These are phyloP conservation scores for Boehmeria nivea DNA, from an alignment of 306 rosid species.

Conservation along the genomic window DNA sequence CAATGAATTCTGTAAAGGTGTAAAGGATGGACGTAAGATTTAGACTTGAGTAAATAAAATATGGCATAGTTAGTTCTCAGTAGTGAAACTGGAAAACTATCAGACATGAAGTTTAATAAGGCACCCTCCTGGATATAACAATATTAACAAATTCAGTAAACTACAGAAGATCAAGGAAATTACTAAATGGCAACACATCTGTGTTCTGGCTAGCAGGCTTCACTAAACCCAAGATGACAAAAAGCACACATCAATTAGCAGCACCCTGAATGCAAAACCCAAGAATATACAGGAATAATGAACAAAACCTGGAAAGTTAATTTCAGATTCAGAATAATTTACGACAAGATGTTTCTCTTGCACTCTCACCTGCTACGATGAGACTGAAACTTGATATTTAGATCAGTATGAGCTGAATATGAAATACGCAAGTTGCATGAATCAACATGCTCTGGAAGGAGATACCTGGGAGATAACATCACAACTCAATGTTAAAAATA, in stretches of 20 bases:
- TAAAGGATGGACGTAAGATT: too few relatives aligned
- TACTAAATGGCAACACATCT: conserved; percentile 70
- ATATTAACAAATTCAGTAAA: conserved; percentile 30
- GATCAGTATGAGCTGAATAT: conserved; percentile 86
- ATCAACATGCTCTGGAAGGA: conserved; percentile 85
- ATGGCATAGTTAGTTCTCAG: too few relatives aligned
- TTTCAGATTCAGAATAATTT: conserved; percentile 5
- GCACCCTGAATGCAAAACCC: conserved; percentile 28
- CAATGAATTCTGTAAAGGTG: background rate
- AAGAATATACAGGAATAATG: conserved; percentile 21
- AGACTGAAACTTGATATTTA: conserved; percentile 91
- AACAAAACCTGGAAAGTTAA: conserved; percentile 1
- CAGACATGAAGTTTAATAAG: background rate
- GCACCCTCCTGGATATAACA: conserved; percentile 16
- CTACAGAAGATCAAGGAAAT: conserved; percentile 59
- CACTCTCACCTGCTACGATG: conserved; percentile 84
- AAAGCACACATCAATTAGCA: conserved; percentile 48
- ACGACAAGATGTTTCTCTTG: conserved; percentile 16
- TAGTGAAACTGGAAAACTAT: background rate
- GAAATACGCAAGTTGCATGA: conserved; percentile 78
- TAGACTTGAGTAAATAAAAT: too few relatives aligned
- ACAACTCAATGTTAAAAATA: conserved; percentile 1
- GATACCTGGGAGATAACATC: conserved; percentile 48
- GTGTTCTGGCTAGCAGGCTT: conserved; percentile 68
- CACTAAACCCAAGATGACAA: conserved; percentile 61